Percentiles rank a stretch among this genome's conserved stretches.
phyloP scores from a whole-genome alignment of 164 flowering plant species.

The Aristolochia californica region DNA sequence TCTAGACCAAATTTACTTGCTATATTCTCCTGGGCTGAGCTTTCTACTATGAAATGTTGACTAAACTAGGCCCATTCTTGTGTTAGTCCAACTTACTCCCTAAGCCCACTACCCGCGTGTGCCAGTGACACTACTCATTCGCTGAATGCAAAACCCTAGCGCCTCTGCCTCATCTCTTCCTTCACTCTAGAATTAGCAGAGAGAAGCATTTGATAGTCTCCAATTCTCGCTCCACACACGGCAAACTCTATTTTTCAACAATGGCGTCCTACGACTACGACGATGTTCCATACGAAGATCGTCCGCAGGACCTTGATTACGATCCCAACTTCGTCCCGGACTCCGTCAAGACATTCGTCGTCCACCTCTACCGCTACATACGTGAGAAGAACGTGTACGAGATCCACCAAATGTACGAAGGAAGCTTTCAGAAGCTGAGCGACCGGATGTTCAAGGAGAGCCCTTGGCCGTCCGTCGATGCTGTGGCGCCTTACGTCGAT shows the following conservation, averaged over 20 bases:
- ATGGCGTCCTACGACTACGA: slow-evolving; percentile 26
- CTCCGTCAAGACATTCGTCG: slow-evolving; percentile 86
- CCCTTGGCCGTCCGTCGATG: slow-evolving; percentile 95
- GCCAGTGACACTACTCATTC: no score
- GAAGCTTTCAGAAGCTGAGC: slow-evolving; percentile 66
- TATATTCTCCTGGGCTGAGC: no score
- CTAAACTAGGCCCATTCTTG: no score
- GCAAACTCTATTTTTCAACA: not conserved
- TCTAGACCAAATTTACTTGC: no score
- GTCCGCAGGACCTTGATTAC: slow-evolving; percentile 32
- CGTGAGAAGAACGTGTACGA: slow-evolving; percentile 96
- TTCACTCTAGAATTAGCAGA: not conserved
- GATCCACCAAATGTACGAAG: slow-evolving; percentile 97
- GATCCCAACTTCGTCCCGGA: slow-evolving; percentile 95
- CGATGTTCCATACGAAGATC: slow-evolving; percentile 15
- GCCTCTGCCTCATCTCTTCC: no score
- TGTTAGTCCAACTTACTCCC: no score
- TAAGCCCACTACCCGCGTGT: no score
- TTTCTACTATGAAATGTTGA: no score
- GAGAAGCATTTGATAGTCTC: not conserved
- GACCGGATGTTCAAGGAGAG: slow-evolving; percentile 82
- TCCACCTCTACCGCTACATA: slow-evolving; percentile 89
- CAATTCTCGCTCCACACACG: not conserved
- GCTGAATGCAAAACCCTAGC: no score
- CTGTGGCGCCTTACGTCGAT: slow-evolving; percentile 70